Base-by-base conservation (phyloP, 495 filamentous ascomycete genomes). In the Xylaria sp. region DNA sequence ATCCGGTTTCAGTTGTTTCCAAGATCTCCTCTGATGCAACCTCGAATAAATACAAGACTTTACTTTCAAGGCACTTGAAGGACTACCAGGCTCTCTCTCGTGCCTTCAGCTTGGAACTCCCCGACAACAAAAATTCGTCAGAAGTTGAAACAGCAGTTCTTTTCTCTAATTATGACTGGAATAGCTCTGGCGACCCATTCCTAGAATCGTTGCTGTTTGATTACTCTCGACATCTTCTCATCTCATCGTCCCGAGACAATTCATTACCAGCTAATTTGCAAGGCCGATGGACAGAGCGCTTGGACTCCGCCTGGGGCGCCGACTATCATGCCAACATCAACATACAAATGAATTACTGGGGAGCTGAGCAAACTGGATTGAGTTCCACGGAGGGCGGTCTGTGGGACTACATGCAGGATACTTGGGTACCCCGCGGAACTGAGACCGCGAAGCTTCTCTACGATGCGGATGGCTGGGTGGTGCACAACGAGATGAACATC, bases 311-410 rank as follows among this genome's bases (percentile, higher is more conserved):
- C 82, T 88, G 85, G 85, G 76, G 82, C 58, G 80, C 78, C 6
- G 84, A 88, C 67, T 88, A 87, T 68, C 84, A 86, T 62, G 78
- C 80, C 43, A 83, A 87, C 44, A 86, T 87, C 55, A 87, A 87
- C 63, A 63, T 88, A 11, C 85, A 87, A 71, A 88, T 88, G 86
- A 86, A 85, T 61, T 70, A 70, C 33, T 70, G 68, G 68, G 68
- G 24, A 11, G 68, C 68, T 15, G 68, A 70, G 59, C 68, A 70
- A 44, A 70, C 68, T 24, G 68, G 68, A 17, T 29, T 70, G 17
- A 37, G 59, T 26, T 59, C 44, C 9, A 70, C 68, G 1, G 57
- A 79, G 26, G 71, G 77, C 24, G 73, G 82, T 9, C 72, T 83
- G 0, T 87, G 81, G 79, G 70, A 82, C 44, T 87, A 83, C 46